Conservation (phyloP, 2,329 filamentous ascomycete genomes). For the Pseudogymnoascus sp. region DNA sequence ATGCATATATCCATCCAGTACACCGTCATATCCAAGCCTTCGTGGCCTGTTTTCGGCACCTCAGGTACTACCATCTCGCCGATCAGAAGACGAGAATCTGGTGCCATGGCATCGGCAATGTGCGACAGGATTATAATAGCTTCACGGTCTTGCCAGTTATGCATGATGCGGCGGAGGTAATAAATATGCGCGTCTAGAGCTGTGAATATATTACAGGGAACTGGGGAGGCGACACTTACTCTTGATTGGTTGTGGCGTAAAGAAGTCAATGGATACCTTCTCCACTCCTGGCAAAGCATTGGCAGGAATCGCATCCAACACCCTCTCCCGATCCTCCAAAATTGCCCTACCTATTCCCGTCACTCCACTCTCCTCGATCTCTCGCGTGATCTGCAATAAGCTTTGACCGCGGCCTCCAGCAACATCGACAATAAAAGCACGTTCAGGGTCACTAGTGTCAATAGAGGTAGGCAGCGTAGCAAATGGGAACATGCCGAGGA, state of each 20-base stretch:
- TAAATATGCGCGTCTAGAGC: constrained; percentile 19
- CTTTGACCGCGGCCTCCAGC: neutral
- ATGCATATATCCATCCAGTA: constrained; percentile 17
- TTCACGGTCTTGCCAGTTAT: constrained; percentile 19
- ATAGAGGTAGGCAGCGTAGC: neutral
- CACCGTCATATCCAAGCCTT: constrained; percentile 9
- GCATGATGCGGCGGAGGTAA: constrained; percentile 20
- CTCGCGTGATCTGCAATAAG: neutral
- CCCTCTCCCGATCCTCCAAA: neutral
- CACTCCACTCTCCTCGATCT: constrained; percentile 1
- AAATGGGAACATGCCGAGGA: neutral
- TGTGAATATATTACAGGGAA: neutral
- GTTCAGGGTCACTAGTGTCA: constrained; percentile 11
- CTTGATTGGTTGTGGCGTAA: constrained; percentile 5
- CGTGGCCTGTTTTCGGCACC: neutral
- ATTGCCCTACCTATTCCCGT: neutral
- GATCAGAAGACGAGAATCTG: constrained; percentile 17
- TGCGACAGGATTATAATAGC: constrained; percentile 16
- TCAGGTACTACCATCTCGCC: constrained; percentile 17
- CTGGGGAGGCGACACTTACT: neutral
- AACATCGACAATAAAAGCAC: constrained; percentile 3
- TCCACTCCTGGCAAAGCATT: neutral
- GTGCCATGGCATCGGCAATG: constrained; percentile 18
- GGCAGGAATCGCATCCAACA: neutral
- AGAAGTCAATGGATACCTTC: constrained; percentile 1